Evolutionary conservation across 306 rosid species (phyloP).

Genomic region (Fragaria iinumae): DNA sequence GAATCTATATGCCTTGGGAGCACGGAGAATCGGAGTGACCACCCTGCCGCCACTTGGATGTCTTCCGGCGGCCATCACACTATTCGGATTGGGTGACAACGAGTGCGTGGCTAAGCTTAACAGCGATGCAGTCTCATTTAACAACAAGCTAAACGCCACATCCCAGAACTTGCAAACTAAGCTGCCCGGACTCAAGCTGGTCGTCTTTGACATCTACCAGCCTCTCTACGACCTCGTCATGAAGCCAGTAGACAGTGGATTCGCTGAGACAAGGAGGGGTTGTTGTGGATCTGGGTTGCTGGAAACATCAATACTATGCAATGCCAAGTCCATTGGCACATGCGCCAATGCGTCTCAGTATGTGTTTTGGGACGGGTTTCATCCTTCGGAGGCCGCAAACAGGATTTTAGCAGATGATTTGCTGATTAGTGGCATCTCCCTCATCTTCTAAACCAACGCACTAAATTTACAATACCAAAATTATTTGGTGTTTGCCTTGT

Average conservation of each 20-base stretch:
- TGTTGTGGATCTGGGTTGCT: conserved; percentile 74
- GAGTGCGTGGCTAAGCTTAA: conserved; percentile 52
- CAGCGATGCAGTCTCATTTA: conserved; percentile 49
- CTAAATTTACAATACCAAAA: background rate
- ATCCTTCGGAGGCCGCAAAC: conserved; percentile 67
- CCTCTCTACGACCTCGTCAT: conserved; percentile 52
- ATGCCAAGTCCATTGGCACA: conserved; percentile 48
- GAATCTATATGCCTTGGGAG: conserved; percentile 62
- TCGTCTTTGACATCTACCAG: conserved; percentile 52
- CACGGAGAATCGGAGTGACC: conserved; percentile 68
- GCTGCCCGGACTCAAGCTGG: conserved; percentile 57
- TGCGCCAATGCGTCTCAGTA: conserved; percentile 72
- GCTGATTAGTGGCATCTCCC: conserved; percentile 46
- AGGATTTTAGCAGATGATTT: conserved; percentile 38
- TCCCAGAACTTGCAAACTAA: conserved; percentile 44
- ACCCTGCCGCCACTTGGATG: conserved; percentile 72
- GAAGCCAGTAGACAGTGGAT: conserved; percentile 60
- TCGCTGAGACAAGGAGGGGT: conserved; percentile 56
- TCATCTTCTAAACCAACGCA: conserved; percentile 22
- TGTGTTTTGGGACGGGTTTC: conserved; percentile 80
- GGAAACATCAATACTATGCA: conserved; percentile 64
- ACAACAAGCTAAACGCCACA: conserved; percentile 50
- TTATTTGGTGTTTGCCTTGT: background rate
- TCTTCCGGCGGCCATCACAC: conserved; percentile 57
- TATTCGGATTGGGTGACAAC: conserved; percentile 54